phyloP scores from a whole-genome alignment of 2,329 filamentous ascomycete species.

The Colletotrichum plurivorum region DNA sequence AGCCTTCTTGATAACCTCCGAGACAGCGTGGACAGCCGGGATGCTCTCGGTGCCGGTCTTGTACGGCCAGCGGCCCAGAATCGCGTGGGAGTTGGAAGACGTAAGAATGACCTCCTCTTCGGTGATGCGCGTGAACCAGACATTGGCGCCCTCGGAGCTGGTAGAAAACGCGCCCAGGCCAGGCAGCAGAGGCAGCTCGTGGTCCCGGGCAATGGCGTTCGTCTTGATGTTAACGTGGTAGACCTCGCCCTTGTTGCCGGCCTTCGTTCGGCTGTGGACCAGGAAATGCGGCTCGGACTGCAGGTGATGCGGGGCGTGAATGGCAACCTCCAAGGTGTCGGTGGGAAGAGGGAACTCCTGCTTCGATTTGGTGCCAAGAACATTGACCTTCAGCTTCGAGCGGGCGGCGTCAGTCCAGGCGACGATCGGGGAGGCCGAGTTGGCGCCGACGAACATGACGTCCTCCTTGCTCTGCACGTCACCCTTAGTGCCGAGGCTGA shows the following conservation, averaged over 20 bases:
- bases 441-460: constrained; percentile 82
- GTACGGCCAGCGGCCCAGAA: constrained; percentile 81
- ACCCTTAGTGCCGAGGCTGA: constrained; percentile 79
- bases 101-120: constrained; percentile 80
- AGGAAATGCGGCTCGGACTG: constrained; percentile 87
- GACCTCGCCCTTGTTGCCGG: constrained; percentile 85
- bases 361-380: constrained; percentile 73
- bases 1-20: constrained; percentile 84
- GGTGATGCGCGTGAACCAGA: constrained; percentile 90
- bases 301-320: constrained; percentile 81
- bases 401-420: constrained; percentile 79
- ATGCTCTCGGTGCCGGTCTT: constrained; percentile 59
- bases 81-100: constrained; percentile 82
- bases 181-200: constrained; percentile 80
- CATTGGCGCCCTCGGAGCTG: constrained; percentile 82
- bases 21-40: constrained; percentile 76
- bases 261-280: constrained; percentile 81
- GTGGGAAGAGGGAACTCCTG: constrained; percentile 67
- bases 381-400: constrained; percentile 78
- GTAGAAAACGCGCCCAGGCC: constrained; percentile 84
- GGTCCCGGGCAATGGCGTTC: constrained; percentile 80
- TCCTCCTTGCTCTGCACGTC: constrained; percentile 77
- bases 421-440: constrained; percentile 80
- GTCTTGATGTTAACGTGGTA: constrained; percentile 85
- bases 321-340: constrained; percentile 66